Evolutionary conservation across 2,329 filamentous ascomycete species (phyloP).

Genomic region (Cladophialophora exuberans): DNA sequence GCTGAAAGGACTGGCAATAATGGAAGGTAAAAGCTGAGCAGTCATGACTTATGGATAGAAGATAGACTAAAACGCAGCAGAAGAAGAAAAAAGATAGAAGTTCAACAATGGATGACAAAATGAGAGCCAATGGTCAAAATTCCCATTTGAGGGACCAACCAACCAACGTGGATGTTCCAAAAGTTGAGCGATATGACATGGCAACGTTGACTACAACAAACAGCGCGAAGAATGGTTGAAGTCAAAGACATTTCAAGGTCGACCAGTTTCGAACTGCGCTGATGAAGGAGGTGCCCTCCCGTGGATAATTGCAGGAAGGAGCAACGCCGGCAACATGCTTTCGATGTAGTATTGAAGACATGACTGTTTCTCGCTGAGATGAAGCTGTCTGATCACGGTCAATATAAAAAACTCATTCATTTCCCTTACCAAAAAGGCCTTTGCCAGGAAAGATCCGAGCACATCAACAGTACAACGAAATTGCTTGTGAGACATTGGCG

Average conservation of each 20-base stretch:
- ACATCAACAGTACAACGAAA: slow-evolving; percentile 16
- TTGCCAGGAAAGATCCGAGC: slow-evolving; percentile 9
- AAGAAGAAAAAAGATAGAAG: slow-evolving; percentile 24
- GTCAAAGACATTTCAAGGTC: background rate
- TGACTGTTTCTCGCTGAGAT: background rate
- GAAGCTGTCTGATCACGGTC: background rate
- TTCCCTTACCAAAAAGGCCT: background rate
- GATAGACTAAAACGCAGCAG: slow-evolving; percentile 11
- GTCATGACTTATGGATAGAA: slow-evolving; percentile 28
- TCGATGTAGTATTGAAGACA: background rate
- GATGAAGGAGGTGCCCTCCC: slow-evolving; percentile 13
- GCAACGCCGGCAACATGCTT: background rate
- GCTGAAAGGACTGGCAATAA: slow-evolving; percentile 26
- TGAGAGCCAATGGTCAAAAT: slow-evolving; percentile 31
- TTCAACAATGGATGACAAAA: slow-evolving; percentile 25
- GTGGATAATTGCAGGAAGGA: slow-evolving; percentile 5
- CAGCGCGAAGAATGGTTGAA: background rate
- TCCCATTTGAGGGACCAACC: slow-evolving; percentile 26
- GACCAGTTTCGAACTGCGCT: slow-evolving; percentile 16
- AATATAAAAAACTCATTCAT: background rate
- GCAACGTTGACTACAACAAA: slow-evolving; percentile 12
- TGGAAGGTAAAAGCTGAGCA: slow-evolving; percentile 25
- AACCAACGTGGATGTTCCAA: slow-evolving; percentile 28
- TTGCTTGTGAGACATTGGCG: slow-evolving; percentile 29
- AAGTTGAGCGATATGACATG: slow-evolving; percentile 31